Base-by-base conservation (phyloP, 1,139 yeast genomes). In the Debaryomycetaceae sp. region DNA sequence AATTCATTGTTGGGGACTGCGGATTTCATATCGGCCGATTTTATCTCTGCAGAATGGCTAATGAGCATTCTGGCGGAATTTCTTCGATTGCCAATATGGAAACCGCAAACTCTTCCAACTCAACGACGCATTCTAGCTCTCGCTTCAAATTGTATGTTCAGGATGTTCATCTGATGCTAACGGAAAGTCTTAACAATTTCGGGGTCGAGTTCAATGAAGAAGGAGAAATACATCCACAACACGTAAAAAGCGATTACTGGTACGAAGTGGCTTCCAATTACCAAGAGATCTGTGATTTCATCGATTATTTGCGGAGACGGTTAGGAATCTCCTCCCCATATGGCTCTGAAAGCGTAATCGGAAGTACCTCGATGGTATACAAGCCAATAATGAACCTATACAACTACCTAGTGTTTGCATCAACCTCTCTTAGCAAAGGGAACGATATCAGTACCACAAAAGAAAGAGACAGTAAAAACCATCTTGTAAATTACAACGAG, bases 91-190 rank as follows among this genome's bases (percentile, higher is more conserved):
- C 62, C 23, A 61, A 64, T 41, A 70, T 74, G 76, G 52, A 51
- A 9, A 33, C 20, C 14, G n/a, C 34, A 22, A 14, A 35, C 2
- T 11, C 23, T 11, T n/a, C 17, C 9, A 23, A 24, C 7, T 45
- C 52, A 7, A 55, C 56, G 0, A 59, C 59, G 58, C 42, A 55
- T 11, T 59, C 56, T 23, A 43, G 56, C 5, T 67, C 79, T 1
- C 53, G 60, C 13, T 77, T 77, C 58, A 75, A 73, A 44, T 53
- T 77, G n/a, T 76, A 74, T 45, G 80, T 76, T n/a, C 76, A 76
- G 49, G 81, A 77, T 57, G 69, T 74, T 0, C 65, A 72, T 42
- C 57, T 61, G 24, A 63, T 71, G 64, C 54, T 75, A 24, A 50
- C 54, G 1, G 63, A 62, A 5, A 54, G 66, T 1, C 57, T 72